phyloP scores from a whole-genome alignment of 805 yeast species.

The Metschnikowia reukaufii region DNA sequence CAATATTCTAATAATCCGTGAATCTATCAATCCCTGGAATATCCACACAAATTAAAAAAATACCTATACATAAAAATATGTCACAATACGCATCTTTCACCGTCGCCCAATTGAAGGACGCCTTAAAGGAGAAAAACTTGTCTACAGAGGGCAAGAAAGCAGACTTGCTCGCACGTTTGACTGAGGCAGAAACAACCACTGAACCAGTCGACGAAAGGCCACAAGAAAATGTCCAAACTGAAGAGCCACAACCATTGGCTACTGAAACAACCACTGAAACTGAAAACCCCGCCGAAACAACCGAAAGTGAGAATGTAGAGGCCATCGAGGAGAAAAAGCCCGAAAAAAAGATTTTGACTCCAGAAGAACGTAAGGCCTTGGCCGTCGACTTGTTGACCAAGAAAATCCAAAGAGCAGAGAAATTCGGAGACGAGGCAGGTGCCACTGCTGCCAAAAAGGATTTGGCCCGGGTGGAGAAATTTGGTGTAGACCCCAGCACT shows the following conservation, averaged over 20 bases:
- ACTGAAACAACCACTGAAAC: background rate
- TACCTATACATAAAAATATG: slow-evolving; percentile 26
- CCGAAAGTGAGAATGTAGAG: background rate
- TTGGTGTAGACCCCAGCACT: slow-evolving; percentile 72
- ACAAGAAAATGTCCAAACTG: background rate
- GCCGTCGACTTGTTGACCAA: slow-evolving; percentile 67
- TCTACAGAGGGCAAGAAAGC: slow-evolving; percentile 77
- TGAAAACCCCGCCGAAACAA: background rate
- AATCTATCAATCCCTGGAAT: too few relatives aligned
- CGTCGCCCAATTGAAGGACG: slow-evolving; percentile 81
- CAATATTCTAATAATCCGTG: too few relatives aligned
- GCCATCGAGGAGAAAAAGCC: slow-evolving; percentile 22
- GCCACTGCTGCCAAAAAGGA: slow-evolving; percentile 58
- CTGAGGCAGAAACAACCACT: slow-evolving; percentile 47
- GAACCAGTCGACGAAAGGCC: background rate
- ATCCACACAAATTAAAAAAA: background rate
- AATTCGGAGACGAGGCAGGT: slow-evolving; percentile 69
- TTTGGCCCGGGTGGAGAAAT: slow-evolving; percentile 73
- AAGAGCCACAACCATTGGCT: background rate
- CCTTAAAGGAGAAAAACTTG: slow-evolving; percentile 65
- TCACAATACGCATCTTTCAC: slow-evolving; percentile 61
- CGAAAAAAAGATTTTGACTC: slow-evolving; percentile 45
- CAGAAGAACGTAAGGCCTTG: slow-evolving; percentile 68
- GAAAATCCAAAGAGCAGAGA: slow-evolving; percentile 70
- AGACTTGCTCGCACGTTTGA: slow-evolving; percentile 66